Percentiles rank a stretch among this genome's conserved stretches.
Conservation (phyloP, 305 asterid genomes). For the Coffea humblotiana region DNA sequence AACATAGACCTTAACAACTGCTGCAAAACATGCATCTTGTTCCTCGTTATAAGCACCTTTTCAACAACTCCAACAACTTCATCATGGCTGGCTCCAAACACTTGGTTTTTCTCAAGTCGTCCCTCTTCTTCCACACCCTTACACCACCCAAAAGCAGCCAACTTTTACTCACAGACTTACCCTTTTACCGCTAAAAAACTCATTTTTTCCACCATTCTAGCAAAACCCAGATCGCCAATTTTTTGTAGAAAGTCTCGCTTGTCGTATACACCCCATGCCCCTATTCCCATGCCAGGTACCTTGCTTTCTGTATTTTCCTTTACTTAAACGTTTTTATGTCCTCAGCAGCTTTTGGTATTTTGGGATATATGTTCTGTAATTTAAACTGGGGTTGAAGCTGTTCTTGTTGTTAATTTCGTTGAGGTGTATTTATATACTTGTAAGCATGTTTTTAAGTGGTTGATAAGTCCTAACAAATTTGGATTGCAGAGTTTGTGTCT, state of each 20-base stretch:
- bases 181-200: neutral
- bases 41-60: slow-evolving; percentile 1
- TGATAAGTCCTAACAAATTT: neutral
- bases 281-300: slow-evolving; percentile 59
- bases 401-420: neutral
- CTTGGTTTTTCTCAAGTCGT: slow-evolving; percentile 20
- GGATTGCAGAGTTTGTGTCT: too few relatives aligned
- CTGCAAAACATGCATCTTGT: slow-evolving; percentile 14
- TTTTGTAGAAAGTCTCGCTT: slow-evolving; percentile 22
- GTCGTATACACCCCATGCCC: slow-evolving; percentile 37
- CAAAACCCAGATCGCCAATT: slow-evolving; percentile 32
- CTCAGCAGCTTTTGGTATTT: neutral
- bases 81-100: slow-evolving; percentile 17
- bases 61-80: slow-evolving; percentile 6
- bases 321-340: neutral
- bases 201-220: neutral
- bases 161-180: slow-evolving; percentile 12
- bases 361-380: neutral
- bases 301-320: neutral
- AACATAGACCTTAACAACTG: neutral
- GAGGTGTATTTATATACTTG: neutral
- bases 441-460: neutral
- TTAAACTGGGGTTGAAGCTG: neutral
- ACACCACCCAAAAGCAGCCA: slow-evolving; percentile 1
- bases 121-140: slow-evolving; percentile 1